Evolutionary conservation across 345 rosid genomes (phyloP).

Genomic region (Raphanus sativus): DNA sequence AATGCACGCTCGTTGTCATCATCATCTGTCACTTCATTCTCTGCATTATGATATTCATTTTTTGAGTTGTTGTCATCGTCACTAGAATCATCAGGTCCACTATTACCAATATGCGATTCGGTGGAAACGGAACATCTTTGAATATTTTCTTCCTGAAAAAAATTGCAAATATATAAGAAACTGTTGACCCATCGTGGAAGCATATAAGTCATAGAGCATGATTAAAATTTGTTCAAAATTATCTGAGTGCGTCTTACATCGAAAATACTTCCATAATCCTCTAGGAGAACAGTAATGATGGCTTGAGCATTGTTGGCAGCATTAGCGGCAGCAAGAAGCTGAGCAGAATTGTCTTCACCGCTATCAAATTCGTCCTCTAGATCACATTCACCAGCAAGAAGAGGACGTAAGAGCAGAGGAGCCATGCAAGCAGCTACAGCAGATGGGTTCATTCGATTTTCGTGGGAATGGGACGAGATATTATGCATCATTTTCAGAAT

Average conservation of each 20-base stretch:
- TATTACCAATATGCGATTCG: conserved; percentile 82
- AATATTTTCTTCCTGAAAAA: conserved; percentile 88
- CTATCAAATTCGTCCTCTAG: conserved; percentile 84
- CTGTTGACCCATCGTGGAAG: not conserved
- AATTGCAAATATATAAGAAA: conserved; percentile 22
- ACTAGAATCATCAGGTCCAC: conserved; percentile 86
- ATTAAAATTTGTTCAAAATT: not conserved
- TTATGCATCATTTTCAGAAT: conserved; percentile 93
- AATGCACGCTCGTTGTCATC: conserved; percentile 70
- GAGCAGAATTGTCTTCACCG: conserved; percentile 89
- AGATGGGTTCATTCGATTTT: conserved; percentile 92
- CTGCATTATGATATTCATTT: conserved; percentile 82
- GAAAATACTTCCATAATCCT: conserved; percentile 85
- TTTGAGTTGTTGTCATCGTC: conserved; percentile 85
- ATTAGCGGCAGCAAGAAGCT: conserved; percentile 99
- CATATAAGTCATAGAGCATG: not conserved
- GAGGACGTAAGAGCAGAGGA: conserved; percentile 91
- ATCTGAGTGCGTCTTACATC: conserved; percentile 62
- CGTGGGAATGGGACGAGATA: conserved; percentile 74
- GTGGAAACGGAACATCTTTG: conserved; percentile 94
- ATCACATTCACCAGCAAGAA: conserved; percentile 97
- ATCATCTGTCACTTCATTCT: conserved; percentile 86
- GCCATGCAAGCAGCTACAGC: conserved; percentile 99
- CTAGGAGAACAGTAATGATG: conserved; percentile 76
- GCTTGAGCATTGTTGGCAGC: conserved; percentile 98